Conservation (phyloP, 495 filamentous ascomycete species). For the Aeminium ludgeri region DNA sequence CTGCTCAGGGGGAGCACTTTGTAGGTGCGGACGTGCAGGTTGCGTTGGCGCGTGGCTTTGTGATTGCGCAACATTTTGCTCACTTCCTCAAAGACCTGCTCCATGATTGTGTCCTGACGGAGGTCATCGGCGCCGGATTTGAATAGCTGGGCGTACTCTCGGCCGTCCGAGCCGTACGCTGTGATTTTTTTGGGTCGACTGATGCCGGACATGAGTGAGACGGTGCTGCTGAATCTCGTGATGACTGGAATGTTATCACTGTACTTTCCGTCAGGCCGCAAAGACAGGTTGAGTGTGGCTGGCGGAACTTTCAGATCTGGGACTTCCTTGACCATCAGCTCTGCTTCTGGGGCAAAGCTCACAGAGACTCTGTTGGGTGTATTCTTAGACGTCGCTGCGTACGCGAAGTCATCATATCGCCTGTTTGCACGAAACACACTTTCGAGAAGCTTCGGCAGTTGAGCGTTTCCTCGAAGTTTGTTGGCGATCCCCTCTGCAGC, state of each 20-base stretch:
- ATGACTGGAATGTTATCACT: slow-evolving; percentile 50
- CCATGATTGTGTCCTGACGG: slow-evolving; percentile 99
- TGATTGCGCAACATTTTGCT: slow-evolving; percentile 74
- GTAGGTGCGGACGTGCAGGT: slow-evolving; percentile 81
- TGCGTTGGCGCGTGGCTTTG: slow-evolving; percentile 68
- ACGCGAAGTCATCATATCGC: slow-evolving; percentile 55
- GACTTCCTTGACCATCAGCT: slow-evolving; percentile 39
- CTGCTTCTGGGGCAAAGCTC: slow-evolving; percentile 25
- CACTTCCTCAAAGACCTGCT: slow-evolving; percentile 95
- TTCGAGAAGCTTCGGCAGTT: slow-evolving; percentile 37
- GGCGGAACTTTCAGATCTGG: slow-evolving; percentile 56
- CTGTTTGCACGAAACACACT: slow-evolving; percentile 56
- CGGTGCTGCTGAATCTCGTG: slow-evolving; percentile 45
- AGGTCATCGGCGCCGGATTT: slow-evolving; percentile 95
- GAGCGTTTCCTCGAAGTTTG: slow-evolving; percentile 35
- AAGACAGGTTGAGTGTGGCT: slow-evolving; percentile 69
- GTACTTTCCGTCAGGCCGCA: slow-evolving; percentile 62
- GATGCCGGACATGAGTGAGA: slow-evolving; percentile 74
- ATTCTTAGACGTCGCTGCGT: slow-evolving; percentile 27
- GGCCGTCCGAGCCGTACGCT: slow-evolving; percentile 56
- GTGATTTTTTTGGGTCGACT: slow-evolving; percentile 86
- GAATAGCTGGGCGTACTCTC: slow-evolving; percentile 69
- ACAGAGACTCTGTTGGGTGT: slow-evolving; percentile 25
- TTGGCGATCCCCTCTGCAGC: slow-evolving; percentile 53
- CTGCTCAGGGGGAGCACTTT: slow-evolving; percentile 81